Conservation (phyloP, 2,329 filamentous ascomycete genomes). For the Penicillium sp. region DNA sequence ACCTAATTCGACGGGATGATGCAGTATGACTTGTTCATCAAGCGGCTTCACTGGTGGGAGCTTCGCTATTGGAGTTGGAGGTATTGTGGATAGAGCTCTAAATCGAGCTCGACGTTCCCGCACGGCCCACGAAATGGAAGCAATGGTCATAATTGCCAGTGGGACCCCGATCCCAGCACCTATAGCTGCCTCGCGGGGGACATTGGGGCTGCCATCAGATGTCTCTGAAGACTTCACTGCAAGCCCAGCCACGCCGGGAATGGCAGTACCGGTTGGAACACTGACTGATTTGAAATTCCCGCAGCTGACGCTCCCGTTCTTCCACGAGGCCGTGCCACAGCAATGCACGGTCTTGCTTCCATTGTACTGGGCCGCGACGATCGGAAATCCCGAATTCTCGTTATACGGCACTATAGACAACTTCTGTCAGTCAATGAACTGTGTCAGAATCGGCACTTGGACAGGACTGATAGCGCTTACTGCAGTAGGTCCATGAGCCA, state of each 20-base stretch:
- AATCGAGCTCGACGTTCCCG: conserved; percentile 4
- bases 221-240: not conserved
- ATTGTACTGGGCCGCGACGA: conserved; percentile 11
- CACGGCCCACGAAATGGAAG: conserved; percentile 3
- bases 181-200: not conserved
- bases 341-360: conserved; percentile 15
- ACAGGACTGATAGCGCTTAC: conserved; percentile 2
- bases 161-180: conserved; percentile 5
- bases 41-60: not conserved
- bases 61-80: not conserved
- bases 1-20: not conserved
- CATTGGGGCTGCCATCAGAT: not conserved
- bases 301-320: conserved; percentile 6
- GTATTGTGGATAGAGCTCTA: not conserved
- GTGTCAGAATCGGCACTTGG: not conserved
- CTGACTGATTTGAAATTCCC: conserved; percentile 8
- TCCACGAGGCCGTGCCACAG: conserved; percentile 12
- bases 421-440: not conserved
- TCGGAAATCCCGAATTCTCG: conserved; percentile 3
- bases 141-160: conserved; percentile 1
- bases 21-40: not conserved
- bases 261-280: conserved; percentile 11
- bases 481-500: conserved; percentile 15
- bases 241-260: conserved; percentile 14
- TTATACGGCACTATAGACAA: conserved; percentile 1